Evolutionary conservation across 169 alveolate genomes (phyloP).

Genomic region (Amoebophrya sp.): DNA sequence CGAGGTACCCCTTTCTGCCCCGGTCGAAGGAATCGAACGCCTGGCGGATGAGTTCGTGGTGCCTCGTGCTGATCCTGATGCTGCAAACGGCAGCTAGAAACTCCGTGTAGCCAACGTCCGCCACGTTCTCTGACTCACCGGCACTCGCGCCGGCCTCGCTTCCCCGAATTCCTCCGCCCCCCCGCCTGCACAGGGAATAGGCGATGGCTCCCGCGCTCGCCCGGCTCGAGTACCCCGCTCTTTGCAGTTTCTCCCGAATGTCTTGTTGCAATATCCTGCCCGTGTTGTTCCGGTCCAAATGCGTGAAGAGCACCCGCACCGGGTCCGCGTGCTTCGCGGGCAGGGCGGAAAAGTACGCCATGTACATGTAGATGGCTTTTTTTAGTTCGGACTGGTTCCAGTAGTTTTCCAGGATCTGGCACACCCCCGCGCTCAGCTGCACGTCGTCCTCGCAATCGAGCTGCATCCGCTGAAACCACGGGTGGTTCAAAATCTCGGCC

Average conservation of each 20-base stretch:
- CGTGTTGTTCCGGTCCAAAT: background rate
- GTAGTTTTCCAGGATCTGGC: background rate
- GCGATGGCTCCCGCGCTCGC: background rate
- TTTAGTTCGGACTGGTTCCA: background rate
- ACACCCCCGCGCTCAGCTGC: background rate
- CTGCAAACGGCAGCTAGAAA: background rate
- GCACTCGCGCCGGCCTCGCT: no score
- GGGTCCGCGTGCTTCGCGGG: background rate
- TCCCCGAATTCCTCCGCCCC: no score
- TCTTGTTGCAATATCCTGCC: background rate
- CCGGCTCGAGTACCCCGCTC: background rate
- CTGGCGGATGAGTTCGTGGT: background rate
- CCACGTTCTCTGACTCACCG: no score
- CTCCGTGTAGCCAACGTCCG: background rate
- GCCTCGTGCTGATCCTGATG: background rate
- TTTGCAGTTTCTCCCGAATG: background rate
- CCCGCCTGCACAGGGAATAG: background rate
- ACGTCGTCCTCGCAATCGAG: background rate
- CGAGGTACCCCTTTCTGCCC: background rate
- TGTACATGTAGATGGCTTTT: background rate
- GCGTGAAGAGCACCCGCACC: background rate
- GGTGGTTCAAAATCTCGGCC: constrained; percentile 17
- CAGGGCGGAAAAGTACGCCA: background rate
- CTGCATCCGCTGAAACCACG: no score
- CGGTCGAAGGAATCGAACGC: background rate